Base-by-base conservation (phyloP, 768 basidiomycete species). In the Podaxis rugospora region DNA sequence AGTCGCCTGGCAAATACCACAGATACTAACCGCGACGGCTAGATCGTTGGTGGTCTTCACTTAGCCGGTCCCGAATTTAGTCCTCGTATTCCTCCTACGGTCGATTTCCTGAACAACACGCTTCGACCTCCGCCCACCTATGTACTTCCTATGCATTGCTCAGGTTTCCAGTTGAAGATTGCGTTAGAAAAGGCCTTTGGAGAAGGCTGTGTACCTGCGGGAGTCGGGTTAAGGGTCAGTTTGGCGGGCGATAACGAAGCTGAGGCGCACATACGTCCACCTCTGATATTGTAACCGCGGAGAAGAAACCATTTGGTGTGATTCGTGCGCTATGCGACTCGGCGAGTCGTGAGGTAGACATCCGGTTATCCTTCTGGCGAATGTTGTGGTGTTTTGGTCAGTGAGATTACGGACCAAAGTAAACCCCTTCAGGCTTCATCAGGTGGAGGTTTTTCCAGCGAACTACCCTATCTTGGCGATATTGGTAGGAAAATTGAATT, bases 21-120 rank as follows among this genome's bases (percentile, higher is more conserved):
- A 23, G 47, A 49, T 11, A 23, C 18, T 9, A 27, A 23, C 32
- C 32, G 7, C 10, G 47, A 23, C 13, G 47, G 5, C 47, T 56
- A 92, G 90, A 77, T 92, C 51, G 79, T 93, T 40, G 92, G 92
- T 1, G 93, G 92, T 21, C 75, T 94, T 10, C 93, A 95, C 69
- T 85, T 94, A n/a, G 90, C 87, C 0, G 83, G 86, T 5, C 79
- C 87, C 0, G 89, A 91, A 62, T 78, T 86, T 16, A 75, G 76
- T 9, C 73, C 79, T 23, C 85, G 90, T 51, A 85, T 93, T 57
- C 77, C 77, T 1, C 83, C 83, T 9, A 94, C 93, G 0, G 83
- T 93, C 55, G 72, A 87, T 11, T 93, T 90, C 71, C 73, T 94
- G 36, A 80, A 87, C 0, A 73, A 78, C n/a, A 66, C 79, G 56